Base-by-base conservation (phyloP, 768 basidiomycete species). In the Phallus indusiatus region DNA sequence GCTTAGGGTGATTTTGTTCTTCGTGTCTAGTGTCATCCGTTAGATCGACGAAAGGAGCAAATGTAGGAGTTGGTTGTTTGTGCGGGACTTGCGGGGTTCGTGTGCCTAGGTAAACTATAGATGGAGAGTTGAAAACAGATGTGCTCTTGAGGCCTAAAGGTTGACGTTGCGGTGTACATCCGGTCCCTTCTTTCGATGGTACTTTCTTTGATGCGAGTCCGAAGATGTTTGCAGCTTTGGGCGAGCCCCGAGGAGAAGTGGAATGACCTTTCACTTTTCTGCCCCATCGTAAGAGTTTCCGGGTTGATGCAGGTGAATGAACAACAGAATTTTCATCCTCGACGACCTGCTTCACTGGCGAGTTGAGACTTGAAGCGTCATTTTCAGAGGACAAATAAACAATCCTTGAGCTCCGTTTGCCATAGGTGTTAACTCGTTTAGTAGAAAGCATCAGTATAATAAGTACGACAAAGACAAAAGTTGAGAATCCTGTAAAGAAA, bases 201-300 rank as follows among this genome's bases (percentile, higher is more conserved):
- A 7, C 16, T 21, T 50, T 50, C 49, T 58, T 58, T 51, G 56
- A 47, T 14, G 42, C 42, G 28, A 56, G 55, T 2, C 56, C 28
- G 22, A 52, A 33, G 11, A 58, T 4, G 18, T 58, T 52, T 28
- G 22, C 33, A 17, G 56, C 49, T 35, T 52, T 58, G 12, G 56
- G 56, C 11, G 56, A 58, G 10, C 56, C 56, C 9, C 47, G 56
- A n/a, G 56, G 56, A 34, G 56, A 58, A 24, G 56, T 58, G 14
- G 48, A 50, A n/a, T 50, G 20, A 12, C 56, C 56, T 35, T 58
- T 12, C 18, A 58, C 56, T 18, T 58, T 58, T 34, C 56, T 50
- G n/a, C 49, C 33, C 20, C 47, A 50, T 12, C 22, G 28, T 12
- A 50, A 22, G n/a, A 33, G 46, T 47, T 58, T 58, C 8, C 48